Base-by-base conservation (phyloP, 768 basidiomycete genomes). In the Suillus placidus region DNA sequence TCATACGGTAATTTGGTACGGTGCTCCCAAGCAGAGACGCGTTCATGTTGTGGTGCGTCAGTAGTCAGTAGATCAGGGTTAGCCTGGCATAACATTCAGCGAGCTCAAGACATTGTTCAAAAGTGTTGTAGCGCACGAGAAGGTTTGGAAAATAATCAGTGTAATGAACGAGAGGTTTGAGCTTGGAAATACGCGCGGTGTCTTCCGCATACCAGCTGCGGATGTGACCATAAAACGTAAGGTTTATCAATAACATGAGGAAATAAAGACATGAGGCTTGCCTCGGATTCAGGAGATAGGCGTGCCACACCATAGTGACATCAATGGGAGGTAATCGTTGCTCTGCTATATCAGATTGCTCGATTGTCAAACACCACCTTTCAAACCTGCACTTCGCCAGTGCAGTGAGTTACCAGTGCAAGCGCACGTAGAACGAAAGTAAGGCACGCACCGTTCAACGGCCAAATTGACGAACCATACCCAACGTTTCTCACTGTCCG, bases 261-360 rank as follows among this genome's bases (percentile, higher is more conserved):
- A 37, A 51, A 8, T 30, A 9, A 51, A 47, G 12, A 14, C 60
- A 2, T 18, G 26, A n/a, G n/a, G n/a, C 71, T 66, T 66, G 78
- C 80, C 73, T 69, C 10, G 80, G 80, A 62, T 80, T 80, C 40
- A 80, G 76, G 35, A 78, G 68, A 68, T 81, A 80, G 7, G 80
- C 69, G 42, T 80, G 80, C 76, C 80, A 80, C 4, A 80, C 80
- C 79, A 80, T 79, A 47, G 77, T 67, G 2, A 81, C 80, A 37
- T 81, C 80, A 8, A 81, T 60, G 4, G 80, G 80, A 2, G 80
- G 80, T n/a, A 77, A 58, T 0, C 40, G 49, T 30, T 62, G 57
- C 56, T 70, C 68, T 1, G 62, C 34, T 16, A 56, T 32, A 20
- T 43, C 38, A 7, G 26, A 43, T 49, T 30, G 26, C 40, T 51